A percentile compares a stretch with the other conserved stretches of the same genome.
These are phyloP conservation scores for Nemania serpens DNA, from an alignment of 2,329 filamentous ascomycete species.

Conservation along the genomic window DNA sequence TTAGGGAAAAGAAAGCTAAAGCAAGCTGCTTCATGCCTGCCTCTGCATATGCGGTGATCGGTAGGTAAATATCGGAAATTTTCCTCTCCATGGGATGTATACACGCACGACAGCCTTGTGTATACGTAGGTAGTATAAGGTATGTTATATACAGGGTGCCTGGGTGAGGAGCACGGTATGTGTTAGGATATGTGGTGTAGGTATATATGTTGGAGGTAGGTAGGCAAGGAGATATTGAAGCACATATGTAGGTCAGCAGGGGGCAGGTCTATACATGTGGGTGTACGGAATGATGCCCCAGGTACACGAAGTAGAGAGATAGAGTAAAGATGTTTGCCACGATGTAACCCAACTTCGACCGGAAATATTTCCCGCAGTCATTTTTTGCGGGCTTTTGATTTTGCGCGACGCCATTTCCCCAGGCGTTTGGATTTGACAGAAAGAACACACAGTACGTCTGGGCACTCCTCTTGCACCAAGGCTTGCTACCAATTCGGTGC, in stretches of 20 bases:
- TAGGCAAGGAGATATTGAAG: not conserved
- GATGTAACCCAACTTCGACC: constrained; percentile 10
- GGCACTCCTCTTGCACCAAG: constrained; percentile 9
- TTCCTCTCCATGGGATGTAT: not conserved
- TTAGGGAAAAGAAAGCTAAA: constrained; percentile 8
- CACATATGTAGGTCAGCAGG: not conserved
- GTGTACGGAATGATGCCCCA: no score
- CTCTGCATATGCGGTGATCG: constrained; percentile 18
- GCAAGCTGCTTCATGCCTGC: constrained; percentile 10
- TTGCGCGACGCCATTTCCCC: not conserved
- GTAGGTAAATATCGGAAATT: constrained; percentile 8
- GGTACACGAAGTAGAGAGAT: no score
- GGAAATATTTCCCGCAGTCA: not conserved
- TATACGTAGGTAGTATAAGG: not conserved
- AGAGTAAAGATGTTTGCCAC: no score
- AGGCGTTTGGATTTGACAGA: not conserved
- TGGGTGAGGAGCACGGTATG: not conserved
- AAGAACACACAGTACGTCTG: not conserved
- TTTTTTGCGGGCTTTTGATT: no score
- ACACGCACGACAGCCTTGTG: not conserved
- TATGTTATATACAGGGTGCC: not conserved
- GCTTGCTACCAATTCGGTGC: constrained; percentile 23
- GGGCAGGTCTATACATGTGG: not conserved
- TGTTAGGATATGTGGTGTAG: not conserved
- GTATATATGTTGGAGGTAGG: not conserved